Evolutionary conservation across 2,329 filamentous ascomycete genomes (phyloP).

Genomic region (Volutella citrinella): DNA sequence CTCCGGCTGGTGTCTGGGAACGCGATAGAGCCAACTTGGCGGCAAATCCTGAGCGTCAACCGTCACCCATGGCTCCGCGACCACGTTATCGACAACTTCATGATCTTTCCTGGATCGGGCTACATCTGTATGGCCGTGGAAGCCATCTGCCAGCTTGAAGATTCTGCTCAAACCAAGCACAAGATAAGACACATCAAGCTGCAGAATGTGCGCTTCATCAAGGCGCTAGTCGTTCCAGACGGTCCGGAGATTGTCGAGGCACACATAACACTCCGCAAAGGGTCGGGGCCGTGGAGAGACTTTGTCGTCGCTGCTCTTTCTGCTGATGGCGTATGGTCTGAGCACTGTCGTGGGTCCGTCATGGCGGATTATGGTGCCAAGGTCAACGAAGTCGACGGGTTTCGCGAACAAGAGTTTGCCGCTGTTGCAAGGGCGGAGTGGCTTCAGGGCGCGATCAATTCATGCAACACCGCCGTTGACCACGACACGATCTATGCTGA

Average conservation of each 20-base stretch:
- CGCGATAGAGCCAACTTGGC: background rate
- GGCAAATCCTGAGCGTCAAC: background rate
- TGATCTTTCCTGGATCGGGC: background rate
- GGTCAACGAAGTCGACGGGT: slow-evolving; percentile 12
- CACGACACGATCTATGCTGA: slow-evolving; percentile 10
- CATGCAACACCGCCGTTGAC: slow-evolving; percentile 5
- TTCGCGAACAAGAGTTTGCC: slow-evolving; percentile 5
- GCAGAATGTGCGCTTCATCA: background rate
- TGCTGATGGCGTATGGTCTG: too few species aligned
- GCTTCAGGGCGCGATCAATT: slow-evolving; percentile 8
- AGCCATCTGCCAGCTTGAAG: background rate
- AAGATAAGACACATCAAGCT: background rate
- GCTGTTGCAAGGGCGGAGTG: slow-evolving; percentile 3
- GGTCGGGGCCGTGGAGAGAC: too few species aligned
- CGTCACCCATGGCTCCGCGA: background rate
- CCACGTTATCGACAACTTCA: background rate
- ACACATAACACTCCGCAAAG: background rate
- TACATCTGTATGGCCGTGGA: background rate
- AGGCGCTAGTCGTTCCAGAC: too few species aligned
- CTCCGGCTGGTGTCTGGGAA: too few species aligned
- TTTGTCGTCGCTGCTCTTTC: too few species aligned
- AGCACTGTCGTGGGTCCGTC: too few species aligned
- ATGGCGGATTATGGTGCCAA: too few species aligned
- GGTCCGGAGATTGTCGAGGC: too few species aligned
- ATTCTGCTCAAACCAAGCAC: background rate